A percentile compares a stretch with the other conserved stretches of the same genome.
Conservation (phyloP, 768 basidiomycete species). For the Hygrocybe coccinea region DNA sequence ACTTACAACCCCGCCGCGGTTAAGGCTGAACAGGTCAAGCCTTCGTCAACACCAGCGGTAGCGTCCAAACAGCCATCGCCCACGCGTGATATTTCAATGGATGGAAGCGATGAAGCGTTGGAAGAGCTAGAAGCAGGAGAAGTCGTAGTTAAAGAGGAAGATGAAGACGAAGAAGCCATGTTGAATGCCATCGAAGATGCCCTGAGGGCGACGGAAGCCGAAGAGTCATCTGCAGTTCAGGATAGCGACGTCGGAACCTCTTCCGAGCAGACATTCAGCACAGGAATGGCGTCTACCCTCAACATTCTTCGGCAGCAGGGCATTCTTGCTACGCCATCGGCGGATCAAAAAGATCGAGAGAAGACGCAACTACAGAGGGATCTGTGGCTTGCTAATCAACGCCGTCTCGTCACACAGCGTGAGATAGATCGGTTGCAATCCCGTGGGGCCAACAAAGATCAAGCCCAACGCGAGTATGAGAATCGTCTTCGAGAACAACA, state of each 20-base stretch:
- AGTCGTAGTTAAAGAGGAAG: conserved; percentile 69
- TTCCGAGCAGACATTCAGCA: conserved; percentile 70
- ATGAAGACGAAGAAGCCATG: conserved; percentile 66
- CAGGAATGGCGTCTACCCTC: conserved; percentile 86
- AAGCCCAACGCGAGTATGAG: conserved; percentile 91
- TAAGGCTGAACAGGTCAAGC: conserved; percentile 45
- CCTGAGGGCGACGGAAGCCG: conserved; percentile 58
- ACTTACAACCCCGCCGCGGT: conserved; percentile 56
- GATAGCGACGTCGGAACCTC: conserved; percentile 54
- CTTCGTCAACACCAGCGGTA: conserved; percentile 16
- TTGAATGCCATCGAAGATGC: conserved; percentile 71
- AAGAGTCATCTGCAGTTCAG: conserved; percentile 40
- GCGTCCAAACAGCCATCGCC: conserved; percentile 33
- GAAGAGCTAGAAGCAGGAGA: conserved; percentile 82
- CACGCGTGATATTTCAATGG: conserved; percentile 53
- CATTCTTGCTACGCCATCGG: conserved; percentile 59
- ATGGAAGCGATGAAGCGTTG: conserved; percentile 54
- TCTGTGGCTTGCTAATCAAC: conserved; percentile 84
- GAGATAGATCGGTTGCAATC: conserved; percentile 75
- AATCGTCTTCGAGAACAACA: conserved; percentile 88
- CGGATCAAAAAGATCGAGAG: conserved; percentile 74
- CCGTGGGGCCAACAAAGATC: conserved; percentile 82
- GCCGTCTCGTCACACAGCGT: conserved; percentile 66
- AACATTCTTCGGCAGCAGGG: conserved; percentile 89
- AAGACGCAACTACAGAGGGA: conserved; percentile 78